Percentiles rank a stretch among this genome's conserved stretches.
Conservation (phyloP, 371 early-diverging fungal genomes). For the Rhizopus sp. region DNA sequence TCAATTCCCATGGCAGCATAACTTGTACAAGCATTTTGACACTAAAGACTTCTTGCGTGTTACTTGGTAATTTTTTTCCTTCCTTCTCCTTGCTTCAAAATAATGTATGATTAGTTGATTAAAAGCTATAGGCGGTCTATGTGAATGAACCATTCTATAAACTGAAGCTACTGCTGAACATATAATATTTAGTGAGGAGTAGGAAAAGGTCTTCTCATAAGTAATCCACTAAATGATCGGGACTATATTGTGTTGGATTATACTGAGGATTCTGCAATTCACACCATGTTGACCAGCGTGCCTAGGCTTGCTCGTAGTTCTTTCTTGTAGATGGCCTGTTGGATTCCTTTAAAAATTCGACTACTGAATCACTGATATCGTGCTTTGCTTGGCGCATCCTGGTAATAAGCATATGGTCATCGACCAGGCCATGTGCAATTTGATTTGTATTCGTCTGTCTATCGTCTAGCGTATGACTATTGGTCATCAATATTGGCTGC, state of each 20-base stretch:
- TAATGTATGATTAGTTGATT: too few species aligned
- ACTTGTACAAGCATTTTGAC: too few species aligned
- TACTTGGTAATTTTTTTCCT: too few species aligned
- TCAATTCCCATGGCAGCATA: too few species aligned
- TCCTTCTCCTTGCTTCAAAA: too few species aligned
- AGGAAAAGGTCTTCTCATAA: not conserved
- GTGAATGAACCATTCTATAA: too few species aligned
- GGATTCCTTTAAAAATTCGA: not conserved
- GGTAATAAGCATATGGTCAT: conserved; percentile 18
- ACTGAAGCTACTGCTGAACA: conserved; percentile 8
- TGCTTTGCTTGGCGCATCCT: too few species aligned
- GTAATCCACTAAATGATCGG: not conserved
- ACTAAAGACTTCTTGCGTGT: too few species aligned
- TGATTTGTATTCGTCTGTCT: not conserved
- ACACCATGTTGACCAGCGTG: conserved; percentile 3
- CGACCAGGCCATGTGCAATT: not conserved
- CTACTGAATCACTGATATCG: too few species aligned
- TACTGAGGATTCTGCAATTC: not conserved
- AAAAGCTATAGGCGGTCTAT: too few species aligned
- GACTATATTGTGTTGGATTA: not conserved
- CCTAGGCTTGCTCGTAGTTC: conserved; percentile 6
- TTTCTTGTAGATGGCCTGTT: not conserved
- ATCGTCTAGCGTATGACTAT: not conserved
- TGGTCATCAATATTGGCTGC: conserved; percentile 7
- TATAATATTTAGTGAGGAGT: not conserved